Evolutionary conservation across 2,329 filamentous ascomycete species (phyloP).

Genomic region (Pseudocercospora cruenta): DNA sequence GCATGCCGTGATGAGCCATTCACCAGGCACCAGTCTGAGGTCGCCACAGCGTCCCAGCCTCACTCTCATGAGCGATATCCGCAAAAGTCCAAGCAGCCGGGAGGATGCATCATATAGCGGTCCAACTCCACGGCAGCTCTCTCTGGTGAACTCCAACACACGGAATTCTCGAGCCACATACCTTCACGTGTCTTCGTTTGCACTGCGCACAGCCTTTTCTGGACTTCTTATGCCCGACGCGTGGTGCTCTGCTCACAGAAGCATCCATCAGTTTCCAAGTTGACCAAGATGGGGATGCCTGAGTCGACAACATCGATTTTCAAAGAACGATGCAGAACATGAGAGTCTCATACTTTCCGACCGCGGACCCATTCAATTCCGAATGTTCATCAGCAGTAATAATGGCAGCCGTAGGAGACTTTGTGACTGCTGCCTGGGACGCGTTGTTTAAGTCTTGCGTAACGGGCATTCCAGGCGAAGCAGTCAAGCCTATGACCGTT

Average conservation of each 20-base stretch:
- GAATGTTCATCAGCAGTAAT: neutral
- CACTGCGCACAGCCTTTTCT: constrained; percentile 39
- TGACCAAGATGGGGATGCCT: constrained; percentile 7
- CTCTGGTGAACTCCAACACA: neutral
- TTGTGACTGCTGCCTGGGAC: constrained; percentile 7
- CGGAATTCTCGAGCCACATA: constrained; percentile 17
- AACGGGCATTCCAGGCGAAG: constrained; percentile 11
- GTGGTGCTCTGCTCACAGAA: constrained; percentile 33
- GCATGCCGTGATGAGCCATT: too few relatives aligned
- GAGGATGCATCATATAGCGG: neutral
- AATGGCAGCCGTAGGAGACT: neutral
- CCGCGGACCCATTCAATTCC: constrained; percentile 6
- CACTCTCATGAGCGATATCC: neutral
- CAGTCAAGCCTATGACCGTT: constrained; percentile 1
- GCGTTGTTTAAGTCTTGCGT: constrained; percentile 7
- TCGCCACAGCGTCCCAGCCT: neutral
- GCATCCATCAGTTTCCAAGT: constrained; percentile 16
- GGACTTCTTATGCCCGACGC: constrained; percentile 37
- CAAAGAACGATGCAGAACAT: neutral
- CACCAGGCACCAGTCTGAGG: too few relatives aligned
- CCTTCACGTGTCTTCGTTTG: constrained; percentile 39
- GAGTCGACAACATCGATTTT: constrained; percentile 1
- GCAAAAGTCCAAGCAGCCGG: neutral
- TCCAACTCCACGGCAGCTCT: neutral
- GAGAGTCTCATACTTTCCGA: constrained; percentile 8